Evolutionary conservation across 2,329 filamentous ascomycete genomes (phyloP), one percentile per base, ranked within the genome.

Genomic region (Cadophora sp.): DNA sequence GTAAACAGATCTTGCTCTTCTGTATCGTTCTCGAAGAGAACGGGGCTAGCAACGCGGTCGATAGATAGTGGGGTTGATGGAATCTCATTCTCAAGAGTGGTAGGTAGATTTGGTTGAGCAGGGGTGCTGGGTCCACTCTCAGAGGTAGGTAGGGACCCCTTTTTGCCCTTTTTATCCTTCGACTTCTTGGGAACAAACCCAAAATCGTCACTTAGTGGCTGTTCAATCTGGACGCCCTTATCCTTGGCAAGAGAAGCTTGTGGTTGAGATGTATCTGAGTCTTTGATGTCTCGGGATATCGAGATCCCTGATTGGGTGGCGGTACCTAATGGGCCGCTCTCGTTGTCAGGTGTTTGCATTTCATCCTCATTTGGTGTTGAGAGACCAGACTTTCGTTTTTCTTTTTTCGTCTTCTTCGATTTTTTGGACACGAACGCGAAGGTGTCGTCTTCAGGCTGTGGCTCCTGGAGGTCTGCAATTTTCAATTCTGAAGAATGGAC

Each of bases 391-490:
- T 59, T 56, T 45, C 59, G 62, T 22, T 67, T 71, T n/a, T 59
- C 55, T 43, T 72, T 70, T 51, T 73, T 76, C 68, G 70, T 66
- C 56, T 73, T 72, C 62, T 74, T 72, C n/a, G 73, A 70, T 55
- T 67, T 66, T 43, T 73, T 73, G 22, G 64, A 65, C 8, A 63
- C 27, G 41, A 68, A 67, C 33, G 30, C 66, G 59, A 71, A 70
- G 1, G 45, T 20, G 20, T 68, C 60, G 6, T 65, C 53, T 16
- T 59, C 58, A 56, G 33, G 53, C 36, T 51, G 51, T 64, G 70
- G 62, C 30, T 41, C 66, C 30, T 65, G 61, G 41, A 33, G 27
- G 13, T 66, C 61, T 18, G 56, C 39, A 55, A 55, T 58, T n/a
- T 24, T 48, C 18, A 18, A 3, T 39, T 48, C 22, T 18, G 27